These are phyloP conservation scores for Tephrocybe sp. DNA, from an alignment of 768 basidiomycete genomes.

Conservation along the genomic window DNA sequence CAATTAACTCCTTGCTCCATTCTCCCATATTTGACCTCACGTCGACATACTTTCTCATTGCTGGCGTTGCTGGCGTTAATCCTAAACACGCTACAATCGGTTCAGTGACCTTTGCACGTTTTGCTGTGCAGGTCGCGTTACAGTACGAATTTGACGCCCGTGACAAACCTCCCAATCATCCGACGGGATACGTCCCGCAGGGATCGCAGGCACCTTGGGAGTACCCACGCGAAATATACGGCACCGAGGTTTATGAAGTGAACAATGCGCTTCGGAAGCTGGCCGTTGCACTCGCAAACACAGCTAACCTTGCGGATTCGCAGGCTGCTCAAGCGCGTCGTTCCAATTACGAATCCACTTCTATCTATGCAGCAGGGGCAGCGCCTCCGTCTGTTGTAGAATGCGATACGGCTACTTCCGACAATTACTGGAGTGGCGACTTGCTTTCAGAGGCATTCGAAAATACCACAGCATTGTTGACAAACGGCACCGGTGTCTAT, in stretches of 20 bases:
- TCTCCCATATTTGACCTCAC: slow-evolving; percentile 12
- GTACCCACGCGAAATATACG: slow-evolving; percentile 8
- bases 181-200: slow-evolving; percentile 15
- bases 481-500: slow-evolving; percentile 12
- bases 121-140: slow-evolving; percentile 13
- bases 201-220: slow-evolving; percentile 8
- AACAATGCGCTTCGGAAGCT: slow-evolving; percentile 14
- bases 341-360: neutral
- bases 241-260: slow-evolving; percentile 13
- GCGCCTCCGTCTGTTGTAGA: slow-evolving; percentile 12
- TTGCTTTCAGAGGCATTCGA: slow-evolving; percentile 13
- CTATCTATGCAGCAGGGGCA: slow-evolving; percentile 3
- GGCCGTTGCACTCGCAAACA: slow-evolving; percentile 8
- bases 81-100: slow-evolving; percentile 14
- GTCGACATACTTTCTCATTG: slow-evolving; percentile 13
- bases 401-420: slow-evolving; percentile 14
- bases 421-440: slow-evolving; percentile 13
- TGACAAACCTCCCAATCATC: slow-evolving; percentile 13
- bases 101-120: slow-evolving; percentile 15
- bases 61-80: slow-evolving; percentile 13
- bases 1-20: slow-evolving; percentile 7
- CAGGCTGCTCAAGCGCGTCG: slow-evolving; percentile 9
- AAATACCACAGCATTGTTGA: slow-evolving; percentile 13
- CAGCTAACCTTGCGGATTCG: slow-evolving; percentile 4
- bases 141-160: slow-evolving; percentile 16